These are phyloP conservation scores for Coniochaeta pulveracea DNA, from an alignment of 2,329 filamentous ascomycete genomes.

Conservation along the genomic window DNA sequence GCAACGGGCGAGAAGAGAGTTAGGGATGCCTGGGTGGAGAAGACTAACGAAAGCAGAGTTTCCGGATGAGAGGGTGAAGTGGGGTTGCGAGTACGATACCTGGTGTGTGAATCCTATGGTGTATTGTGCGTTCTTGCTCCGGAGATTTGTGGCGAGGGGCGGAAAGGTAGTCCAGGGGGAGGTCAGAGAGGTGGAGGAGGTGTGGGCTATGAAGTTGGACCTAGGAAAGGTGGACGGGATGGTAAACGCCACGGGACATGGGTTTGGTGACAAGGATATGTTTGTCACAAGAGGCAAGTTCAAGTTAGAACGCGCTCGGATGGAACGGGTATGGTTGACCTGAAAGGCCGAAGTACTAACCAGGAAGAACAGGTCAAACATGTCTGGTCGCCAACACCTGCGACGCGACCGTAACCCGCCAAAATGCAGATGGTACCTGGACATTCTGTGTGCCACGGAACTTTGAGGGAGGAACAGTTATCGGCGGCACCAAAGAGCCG, in stretches of 20 bases:
- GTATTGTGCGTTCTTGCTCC: constrained; percentile 35
- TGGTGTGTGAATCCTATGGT: constrained; percentile 44
- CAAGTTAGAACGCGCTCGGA: too few species aligned
- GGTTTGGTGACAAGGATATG: constrained; percentile 27
- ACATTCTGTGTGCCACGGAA: constrained; percentile 51
- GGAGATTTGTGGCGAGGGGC: constrained; percentile 25
- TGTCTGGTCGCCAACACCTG: constrained; percentile 28
- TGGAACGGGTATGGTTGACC: background rate
- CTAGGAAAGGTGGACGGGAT: constrained; percentile 18
- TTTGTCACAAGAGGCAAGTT: constrained; percentile 30
- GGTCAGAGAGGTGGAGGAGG: constrained; percentile 24
- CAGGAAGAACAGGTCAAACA: constrained; percentile 33
- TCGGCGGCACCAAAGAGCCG: constrained; percentile 55
- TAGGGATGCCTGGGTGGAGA: constrained; percentile 26
- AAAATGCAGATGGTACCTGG: constrained; percentile 52
- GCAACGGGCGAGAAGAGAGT: constrained; percentile 13
- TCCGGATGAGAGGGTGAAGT: constrained; percentile 25
- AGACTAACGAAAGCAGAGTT: constrained; percentile 23
- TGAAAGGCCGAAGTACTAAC: background rate
- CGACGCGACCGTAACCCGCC: constrained; percentile 39
- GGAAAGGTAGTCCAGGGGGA: constrained; percentile 22
- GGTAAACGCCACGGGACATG: constrained; percentile 33
- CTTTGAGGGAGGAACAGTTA: constrained; percentile 50
- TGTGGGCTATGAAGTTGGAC: constrained; percentile 19
- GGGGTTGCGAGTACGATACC: constrained; percentile 39